A percentile compares a stretch with the other conserved stretches of the same genome.
Conservation (phyloP, 2,329 filamentous ascomycete genomes). For the Lecanoromycetidae sp. region DNA sequence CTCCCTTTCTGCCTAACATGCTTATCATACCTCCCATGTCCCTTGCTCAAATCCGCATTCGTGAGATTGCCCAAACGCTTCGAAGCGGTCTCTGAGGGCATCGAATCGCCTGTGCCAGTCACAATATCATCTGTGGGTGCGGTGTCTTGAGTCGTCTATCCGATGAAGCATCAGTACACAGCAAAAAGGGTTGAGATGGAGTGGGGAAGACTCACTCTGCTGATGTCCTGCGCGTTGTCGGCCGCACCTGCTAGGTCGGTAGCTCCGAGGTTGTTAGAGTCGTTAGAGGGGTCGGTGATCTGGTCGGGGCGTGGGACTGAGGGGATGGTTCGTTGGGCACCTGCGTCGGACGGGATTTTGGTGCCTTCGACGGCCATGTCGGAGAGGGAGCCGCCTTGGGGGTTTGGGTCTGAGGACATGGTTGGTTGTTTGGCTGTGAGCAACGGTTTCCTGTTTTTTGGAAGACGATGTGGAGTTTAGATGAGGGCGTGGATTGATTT, state of each 20-base stretch:
- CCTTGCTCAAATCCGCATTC: slow-evolving; percentile 21
- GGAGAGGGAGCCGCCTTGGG: slow-evolving; percentile 27
- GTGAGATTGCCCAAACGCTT: slow-evolving; percentile 28
- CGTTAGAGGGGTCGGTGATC: slow-evolving; percentile 26
- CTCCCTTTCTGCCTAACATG: slow-evolving; percentile 29
- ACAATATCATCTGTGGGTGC: slow-evolving; percentile 28
- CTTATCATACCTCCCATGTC: slow-evolving; percentile 29
- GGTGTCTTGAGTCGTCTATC: slow-evolving; percentile 23
- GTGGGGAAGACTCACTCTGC: slow-evolving; percentile 22
- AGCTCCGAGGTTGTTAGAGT: slow-evolving; percentile 28
- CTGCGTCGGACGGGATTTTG: slow-evolving; percentile 36
- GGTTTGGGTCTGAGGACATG: slow-evolving; percentile 17
- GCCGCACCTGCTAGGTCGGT: slow-evolving; percentile 32
- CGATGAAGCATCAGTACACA: too few relatives aligned
- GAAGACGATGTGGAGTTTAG: slow-evolving; percentile 5
- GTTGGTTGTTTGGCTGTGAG: slow-evolving; percentile 9
- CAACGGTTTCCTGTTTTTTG: too few relatives aligned
- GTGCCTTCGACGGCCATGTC: slow-evolving; percentile 31
- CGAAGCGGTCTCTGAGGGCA: slow-evolving; percentile 28
- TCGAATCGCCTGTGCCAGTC: slow-evolving; percentile 30
- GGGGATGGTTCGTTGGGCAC: slow-evolving; percentile 34
- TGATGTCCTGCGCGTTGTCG: slow-evolving; percentile 38
- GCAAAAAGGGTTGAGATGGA: neutral
- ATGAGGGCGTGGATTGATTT: too few relatives aligned
- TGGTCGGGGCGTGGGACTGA: slow-evolving; percentile 39